Evolutionary conservation across 129 eudicot species (phyloP).

Genomic region (Dittrichia graveolens): DNA sequence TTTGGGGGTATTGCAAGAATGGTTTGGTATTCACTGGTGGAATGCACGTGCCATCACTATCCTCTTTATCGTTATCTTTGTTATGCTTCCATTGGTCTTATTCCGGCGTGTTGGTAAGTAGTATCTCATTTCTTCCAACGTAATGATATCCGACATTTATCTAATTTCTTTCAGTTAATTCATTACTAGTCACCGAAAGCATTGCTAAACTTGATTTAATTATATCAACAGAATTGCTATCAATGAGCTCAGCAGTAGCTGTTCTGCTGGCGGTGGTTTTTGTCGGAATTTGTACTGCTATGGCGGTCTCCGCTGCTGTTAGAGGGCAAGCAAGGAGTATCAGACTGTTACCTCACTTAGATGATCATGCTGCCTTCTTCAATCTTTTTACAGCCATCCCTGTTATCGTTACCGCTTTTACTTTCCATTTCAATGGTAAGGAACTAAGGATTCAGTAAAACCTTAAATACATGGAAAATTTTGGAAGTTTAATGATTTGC

Average conservation of each 20-base stretch:
- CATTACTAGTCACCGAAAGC: neutral
- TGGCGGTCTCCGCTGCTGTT: slow-evolving; percentile 72
- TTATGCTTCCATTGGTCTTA: slow-evolving; percentile 86
- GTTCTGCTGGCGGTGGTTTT: slow-evolving; percentile 83
- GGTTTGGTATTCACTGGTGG: slow-evolving; percentile 98
- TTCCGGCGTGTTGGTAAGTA: slow-evolving; percentile 88
- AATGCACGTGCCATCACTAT: slow-evolving; percentile 67
- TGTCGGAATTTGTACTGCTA: slow-evolving; percentile 80
- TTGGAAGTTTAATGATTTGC: too few species aligned
- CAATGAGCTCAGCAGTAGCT: slow-evolving; percentile 79
- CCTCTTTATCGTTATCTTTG: slow-evolving; percentile 52
- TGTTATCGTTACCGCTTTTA: slow-evolving; percentile 92
- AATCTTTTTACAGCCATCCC: slow-evolving; percentile 91
- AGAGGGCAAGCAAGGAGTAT: slow-evolving; percentile 63
- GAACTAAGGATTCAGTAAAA: neutral
- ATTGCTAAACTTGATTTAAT: neutral
- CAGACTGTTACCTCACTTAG: slow-evolving; percentile 60
- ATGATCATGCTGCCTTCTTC: slow-evolving; percentile 64
- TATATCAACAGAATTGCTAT: slow-evolving; percentile 57
- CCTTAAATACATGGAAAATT: neutral
- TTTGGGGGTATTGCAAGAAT: slow-evolving; percentile 83
- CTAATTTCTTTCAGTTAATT: neutral
- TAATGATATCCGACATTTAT: neutral
- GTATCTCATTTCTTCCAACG: neutral
- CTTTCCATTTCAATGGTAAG: slow-evolving; percentile 96